Evolutionary conservation across 2,329 filamentous ascomycete genomes (phyloP), one percentile per base, ranked within the genome.

Genomic region (Orbilia blumenaviensis): DNA sequence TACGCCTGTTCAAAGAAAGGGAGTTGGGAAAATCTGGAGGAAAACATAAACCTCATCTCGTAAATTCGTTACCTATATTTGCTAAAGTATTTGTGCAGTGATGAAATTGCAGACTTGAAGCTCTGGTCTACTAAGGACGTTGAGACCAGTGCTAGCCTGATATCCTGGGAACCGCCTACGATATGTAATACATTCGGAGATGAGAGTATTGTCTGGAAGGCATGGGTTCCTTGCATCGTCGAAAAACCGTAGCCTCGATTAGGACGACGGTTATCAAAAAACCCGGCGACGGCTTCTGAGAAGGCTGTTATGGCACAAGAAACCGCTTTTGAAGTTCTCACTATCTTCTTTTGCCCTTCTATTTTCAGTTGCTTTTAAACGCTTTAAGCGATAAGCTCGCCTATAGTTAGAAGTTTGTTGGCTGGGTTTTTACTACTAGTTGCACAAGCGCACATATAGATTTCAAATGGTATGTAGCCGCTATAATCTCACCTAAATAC

Each of bases 101-200:
- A 61, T 21, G 56, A 61, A 44, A 44, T 61, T n/a, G 29, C 25
- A 7, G 36, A 61, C 18, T 61, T 61, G 10, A 61, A 42, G 18
- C 29, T 61, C 44, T 61, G 56, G 56, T 42, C 56, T 9, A 27
- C 56, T 12, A 61, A 61, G 18, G 34, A 34, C 21, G 25, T 34
- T n/a, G 34, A 42, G 2, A 12, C 16, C 25, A 44, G 14, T 5
- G 56, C 42, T 10, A 18, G 21, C 3, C 56, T 36, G 3, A 27
- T 29, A 16, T 27, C 21, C 7, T 61, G 56, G 56, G 18, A 41
- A 10, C 21, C 34, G 3, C 56, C 34, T 7, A 14, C 3, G 4
- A 42, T 29, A n/a, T 61, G 56, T 34, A 42, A 42, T 29, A 61
- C 44, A 16, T 36, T 34, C 6, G 56, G 44, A 16, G 56, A 61